Evolutionary conservation across 2,329 filamentous ascomycete species (phyloP).

Genomic region (Coniochaeta sp.): DNA sequence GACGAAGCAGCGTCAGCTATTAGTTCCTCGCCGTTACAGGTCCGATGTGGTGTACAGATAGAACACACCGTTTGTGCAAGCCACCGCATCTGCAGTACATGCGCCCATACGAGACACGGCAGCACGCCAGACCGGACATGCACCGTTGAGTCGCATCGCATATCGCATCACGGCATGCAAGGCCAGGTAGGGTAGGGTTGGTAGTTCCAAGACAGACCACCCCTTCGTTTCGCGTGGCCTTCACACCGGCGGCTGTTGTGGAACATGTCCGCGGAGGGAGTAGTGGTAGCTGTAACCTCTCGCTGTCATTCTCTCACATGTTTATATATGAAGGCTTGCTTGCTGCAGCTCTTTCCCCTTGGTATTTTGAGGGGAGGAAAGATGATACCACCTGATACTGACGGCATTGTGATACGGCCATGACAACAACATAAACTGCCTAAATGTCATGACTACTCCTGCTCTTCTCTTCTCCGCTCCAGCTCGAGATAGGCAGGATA

Average conservation of each 20-base stretch:
- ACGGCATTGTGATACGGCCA: too few species aligned
- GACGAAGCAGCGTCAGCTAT: not conserved
- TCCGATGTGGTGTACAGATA: not conserved
- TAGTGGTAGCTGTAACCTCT: too few species aligned
- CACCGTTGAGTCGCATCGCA: not conserved
- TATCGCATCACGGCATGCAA: not conserved
- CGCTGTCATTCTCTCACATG: constrained; percentile 1
- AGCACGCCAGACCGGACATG: not conserved
- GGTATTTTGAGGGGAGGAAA: too few species aligned
- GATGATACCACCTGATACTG: not conserved
- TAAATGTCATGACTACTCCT: not conserved
- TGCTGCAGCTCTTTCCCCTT: not conserved
- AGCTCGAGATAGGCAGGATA: not conserved
- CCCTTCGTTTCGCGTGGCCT: not conserved
- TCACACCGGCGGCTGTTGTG: not conserved
- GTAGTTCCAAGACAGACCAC: not conserved
- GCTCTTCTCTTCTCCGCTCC: not conserved
- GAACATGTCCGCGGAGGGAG: not conserved
- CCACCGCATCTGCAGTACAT: not conserved
- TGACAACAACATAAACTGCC: not conserved
- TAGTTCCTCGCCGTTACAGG: not conserved
- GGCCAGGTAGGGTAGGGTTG: too few species aligned
- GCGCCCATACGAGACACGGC: constrained; percentile 1
- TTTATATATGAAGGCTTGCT: not conserved
- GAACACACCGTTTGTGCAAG: not conserved